Evolutionary conservation across 352 stramenopile species (phyloP), one percentile per base, ranked within the genome.

Genomic region (Globisporangium heterothallicum): DNA sequence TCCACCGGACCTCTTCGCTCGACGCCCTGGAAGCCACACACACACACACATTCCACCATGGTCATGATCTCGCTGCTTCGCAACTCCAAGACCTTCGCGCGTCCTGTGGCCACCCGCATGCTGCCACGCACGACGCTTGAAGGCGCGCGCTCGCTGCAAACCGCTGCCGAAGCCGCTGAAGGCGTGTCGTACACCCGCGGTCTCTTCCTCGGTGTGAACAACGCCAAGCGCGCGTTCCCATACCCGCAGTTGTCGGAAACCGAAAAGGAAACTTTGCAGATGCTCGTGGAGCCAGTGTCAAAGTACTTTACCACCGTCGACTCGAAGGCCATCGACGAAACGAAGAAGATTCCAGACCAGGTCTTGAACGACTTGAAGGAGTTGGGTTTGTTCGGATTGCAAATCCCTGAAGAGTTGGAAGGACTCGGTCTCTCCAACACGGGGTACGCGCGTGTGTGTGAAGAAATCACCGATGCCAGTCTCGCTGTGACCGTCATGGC

Each of bases 401-500:
- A 94, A 72, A 94, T 94, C 56, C 69, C 79, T 0, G 79, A 94
- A 49, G 72, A 92, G 22, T 63, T 88, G 4, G 71, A 90, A 1
- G 84, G 84, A 0, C 66, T 94, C 7, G 84, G 82, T 0, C 59
- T 94, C 18, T 92, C 75, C 10, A 94, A 94, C 59, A 92, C 84
- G 26, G 79, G 77, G 58, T 94, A 92, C 53, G 81, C 81, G 42
- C 84, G 84, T 30, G 82, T 92, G 40, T 90, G 78, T 48, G 79
- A 94, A 64, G 84, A 94, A 66, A 77, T 92, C 53, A 87, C 77
- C 19, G 84, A 94, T 50, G 78, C 68, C 27, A 84, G 66, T 58
- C 56, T 91, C 30, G 84, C 84, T 2, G 81, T 92, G 32, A 94
- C 81, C 32, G 73, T 94, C 63, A 92, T 94, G 81, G 81, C 85